A percentile compares a stretch with the other conserved stretches of the same genome.
Evolutionary conservation across 129 eudicot genomes (phyloP).

Genomic region (Deinandra increscens): DNA sequence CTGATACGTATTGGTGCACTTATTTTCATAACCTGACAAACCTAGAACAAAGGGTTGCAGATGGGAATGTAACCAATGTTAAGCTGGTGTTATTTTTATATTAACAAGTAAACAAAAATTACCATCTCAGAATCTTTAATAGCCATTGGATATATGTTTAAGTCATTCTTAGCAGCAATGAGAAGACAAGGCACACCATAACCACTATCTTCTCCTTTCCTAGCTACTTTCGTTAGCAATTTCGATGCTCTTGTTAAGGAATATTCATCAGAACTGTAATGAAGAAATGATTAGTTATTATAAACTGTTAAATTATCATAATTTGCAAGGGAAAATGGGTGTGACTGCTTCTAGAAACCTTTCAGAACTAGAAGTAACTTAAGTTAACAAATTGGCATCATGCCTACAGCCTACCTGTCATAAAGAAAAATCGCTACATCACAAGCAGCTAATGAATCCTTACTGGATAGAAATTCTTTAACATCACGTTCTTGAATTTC

Average conservation of each 20-base stretch:
- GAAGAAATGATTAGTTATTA: conserved; percentile 13
- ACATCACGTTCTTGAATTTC: conserved; percentile 90
- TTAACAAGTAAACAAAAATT: conserved; percentile 3
- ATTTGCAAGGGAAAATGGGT: background rate
- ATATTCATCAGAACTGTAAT: conserved; percentile 67
- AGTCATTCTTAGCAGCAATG: conserved; percentile 79
- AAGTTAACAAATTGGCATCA: conserved; percentile 10
- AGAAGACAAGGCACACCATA: conserved; percentile 78
- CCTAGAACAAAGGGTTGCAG: conserved; percentile 35
- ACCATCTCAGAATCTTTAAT: conserved; percentile 76
- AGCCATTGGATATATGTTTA: conserved; percentile 54
- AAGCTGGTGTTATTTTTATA: conserved; percentile 4
- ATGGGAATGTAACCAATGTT: conserved; percentile 11
- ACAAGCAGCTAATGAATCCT: conserved; percentile 73
- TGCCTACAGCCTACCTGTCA: conserved; percentile 73
- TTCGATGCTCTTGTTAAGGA: conserved; percentile 72
- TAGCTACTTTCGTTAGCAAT: conserved; percentile 68
- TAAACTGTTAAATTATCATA: background rate
- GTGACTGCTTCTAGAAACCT: background rate
- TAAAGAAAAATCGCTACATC: conserved; percentile 86
- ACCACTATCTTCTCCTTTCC: conserved; percentile 86
- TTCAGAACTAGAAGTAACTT: background rate
- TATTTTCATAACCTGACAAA: conserved; percentile 69
- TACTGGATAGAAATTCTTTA: conserved; percentile 48
- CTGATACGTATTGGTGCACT: conserved; percentile 73